phyloP scores from a whole-genome alignment of 345 rosid genomes.

The Excoecaria cochinchinensis region DNA sequence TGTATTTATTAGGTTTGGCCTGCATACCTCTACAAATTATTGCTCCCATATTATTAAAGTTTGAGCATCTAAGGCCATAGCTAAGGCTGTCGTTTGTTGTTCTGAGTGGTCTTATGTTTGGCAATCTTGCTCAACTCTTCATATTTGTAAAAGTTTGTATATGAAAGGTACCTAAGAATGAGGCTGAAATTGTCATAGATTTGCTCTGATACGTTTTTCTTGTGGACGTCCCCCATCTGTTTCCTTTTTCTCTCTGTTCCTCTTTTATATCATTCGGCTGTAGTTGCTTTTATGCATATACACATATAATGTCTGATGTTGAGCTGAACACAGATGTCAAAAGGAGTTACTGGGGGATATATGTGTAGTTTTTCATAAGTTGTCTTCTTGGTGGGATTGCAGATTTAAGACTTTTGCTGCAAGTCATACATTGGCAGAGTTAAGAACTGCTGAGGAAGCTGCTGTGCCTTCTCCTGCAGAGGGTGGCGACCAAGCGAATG shows the following conservation, averaged over 20 bases:
- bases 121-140: not conserved
- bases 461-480: conserved; percentile 39
- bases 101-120: not conserved
- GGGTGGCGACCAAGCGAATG: conserved; percentile 45
- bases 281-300: not conserved
- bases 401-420: conserved; percentile 87
- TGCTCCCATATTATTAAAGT: not conserved
- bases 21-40: not conserved
- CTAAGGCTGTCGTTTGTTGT: not conserved
- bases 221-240: not conserved
- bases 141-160: not conserved
- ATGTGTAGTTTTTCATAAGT: not conserved
- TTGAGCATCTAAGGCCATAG: not conserved
- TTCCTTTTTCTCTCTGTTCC: not conserved
- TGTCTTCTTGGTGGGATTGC: conserved; percentile 16
- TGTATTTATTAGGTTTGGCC: not conserved
- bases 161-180: not conserved
- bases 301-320: not conserved
- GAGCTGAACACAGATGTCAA: not conserved
- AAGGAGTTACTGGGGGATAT: not conserved
- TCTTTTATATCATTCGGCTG: not conserved
- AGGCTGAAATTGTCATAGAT: not conserved
- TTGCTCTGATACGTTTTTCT: not conserved
- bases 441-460: conserved; percentile 71
- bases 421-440: conserved; percentile 74